Evolutionary conservation across 257 asterid species (phyloP).

Genomic region (Henckelia pumila): DNA sequence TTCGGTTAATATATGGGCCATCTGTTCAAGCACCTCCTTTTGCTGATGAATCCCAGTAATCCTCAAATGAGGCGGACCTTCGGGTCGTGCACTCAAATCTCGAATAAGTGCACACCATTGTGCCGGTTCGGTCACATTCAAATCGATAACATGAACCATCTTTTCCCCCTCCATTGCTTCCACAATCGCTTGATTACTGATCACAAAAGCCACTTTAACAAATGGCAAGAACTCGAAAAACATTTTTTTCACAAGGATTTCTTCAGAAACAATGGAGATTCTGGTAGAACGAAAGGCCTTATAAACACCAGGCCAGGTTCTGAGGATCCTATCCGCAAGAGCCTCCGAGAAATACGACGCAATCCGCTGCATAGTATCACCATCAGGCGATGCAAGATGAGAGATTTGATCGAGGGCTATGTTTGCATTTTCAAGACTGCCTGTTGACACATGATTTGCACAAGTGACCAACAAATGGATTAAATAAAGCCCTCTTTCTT

Average conservation of each 20-base stretch:
- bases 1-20: slow-evolving; percentile 68
- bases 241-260: slow-evolving; percentile 68
- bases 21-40: slow-evolving; percentile 70
- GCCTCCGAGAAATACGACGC: slow-evolving; percentile 86
- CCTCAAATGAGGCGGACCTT: slow-evolving; percentile 94
- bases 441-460: slow-evolving; percentile 76
- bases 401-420: slow-evolving; percentile 86
- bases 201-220: slow-evolving; percentile 71
- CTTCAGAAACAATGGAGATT: slow-evolving; percentile 47
- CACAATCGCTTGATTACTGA: slow-evolving; percentile 76
- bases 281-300: slow-evolving; percentile 67
- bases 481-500: slow-evolving; percentile 80
- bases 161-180: slow-evolving; percentile 97
- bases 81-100: slow-evolving; percentile 89
- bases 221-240: slow-evolving; percentile 78
- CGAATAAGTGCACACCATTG: slow-evolving; percentile 93
- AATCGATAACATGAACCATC: slow-evolving; percentile 85
- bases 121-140: slow-evolving; percentile 62
- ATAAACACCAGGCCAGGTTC: slow-evolving; percentile 78
- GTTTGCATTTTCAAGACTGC: slow-evolving; percentile 78
- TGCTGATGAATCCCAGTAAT: slow-evolving; percentile 75
- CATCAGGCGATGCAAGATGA: slow-evolving; percentile 75
- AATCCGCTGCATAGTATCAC: slow-evolving; percentile 93
- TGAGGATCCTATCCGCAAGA: slow-evolving; percentile 73
- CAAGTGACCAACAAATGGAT: slow-evolving; percentile 81